Percentiles rank a stretch among this genome's conserved stretches.
These are phyloP conservation scores for Auricularia cornea DNA, from an alignment of 768 basidiomycete genomes.

Conservation along the genomic window DNA sequence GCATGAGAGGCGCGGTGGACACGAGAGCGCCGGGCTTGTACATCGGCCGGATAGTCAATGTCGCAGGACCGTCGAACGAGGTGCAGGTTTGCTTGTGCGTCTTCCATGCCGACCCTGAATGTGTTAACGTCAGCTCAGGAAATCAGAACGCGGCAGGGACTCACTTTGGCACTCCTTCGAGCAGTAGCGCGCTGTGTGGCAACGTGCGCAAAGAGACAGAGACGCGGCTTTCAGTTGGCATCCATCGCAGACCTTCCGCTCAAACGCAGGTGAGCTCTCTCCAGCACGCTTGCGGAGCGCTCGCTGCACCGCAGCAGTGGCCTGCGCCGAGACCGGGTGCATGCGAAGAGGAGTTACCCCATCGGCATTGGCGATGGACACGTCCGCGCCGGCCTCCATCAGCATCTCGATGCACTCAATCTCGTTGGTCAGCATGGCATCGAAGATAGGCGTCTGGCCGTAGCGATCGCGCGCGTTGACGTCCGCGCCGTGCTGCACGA, in stretches of 20 bases:
- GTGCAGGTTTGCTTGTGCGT: slow-evolving; percentile 39
- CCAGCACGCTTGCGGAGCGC: slow-evolving; percentile 42
- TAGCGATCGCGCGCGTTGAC: slow-evolving; percentile 42
- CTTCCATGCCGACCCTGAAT: slow-evolving; percentile 40
- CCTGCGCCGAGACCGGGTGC: not conserved
- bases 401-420: slow-evolving; percentile 30
- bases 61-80: slow-evolving; percentile 27
- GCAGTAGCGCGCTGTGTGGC: slow-evolving; percentile 43
- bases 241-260: slow-evolving; percentile 38
- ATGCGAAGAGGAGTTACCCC: slow-evolving; percentile 15
- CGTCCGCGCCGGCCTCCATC: slow-evolving; percentile 41
- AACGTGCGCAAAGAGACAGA: slow-evolving; percentile 31
- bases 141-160: slow-evolving; percentile 9
- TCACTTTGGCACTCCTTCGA: slow-evolving; percentile 46
- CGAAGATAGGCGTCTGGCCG: slow-evolving; percentile 25
- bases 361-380: slow-evolving; percentile 34
- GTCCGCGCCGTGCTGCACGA: slow-evolving; percentile 41
- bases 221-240: slow-evolving; percentile 18
- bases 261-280: slow-evolving; percentile 28
- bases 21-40: not conserved
- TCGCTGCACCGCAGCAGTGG: slow-evolving; percentile 29
- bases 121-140: not conserved
- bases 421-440: slow-evolving; percentile 17
- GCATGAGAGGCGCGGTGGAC: not conserved
- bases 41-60: not conserved